Percentiles rank a stretch among this genome's conserved stretches.
phyloP scores from a whole-genome alignment of 73 alveolate species.

The Paramecium octaurelia region DNA sequence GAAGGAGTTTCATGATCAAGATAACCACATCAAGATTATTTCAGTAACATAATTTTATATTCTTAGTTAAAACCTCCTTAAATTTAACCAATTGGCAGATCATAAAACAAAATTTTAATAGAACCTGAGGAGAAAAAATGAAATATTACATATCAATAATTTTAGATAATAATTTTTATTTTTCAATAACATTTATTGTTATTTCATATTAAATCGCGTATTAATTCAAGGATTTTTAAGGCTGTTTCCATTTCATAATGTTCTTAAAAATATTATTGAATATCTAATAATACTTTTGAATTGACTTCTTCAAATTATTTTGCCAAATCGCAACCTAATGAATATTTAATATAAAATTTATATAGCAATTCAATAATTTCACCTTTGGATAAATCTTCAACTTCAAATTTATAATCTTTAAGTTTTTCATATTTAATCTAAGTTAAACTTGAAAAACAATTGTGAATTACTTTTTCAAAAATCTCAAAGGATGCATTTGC shows the following conservation, averaged over 20 bases:
- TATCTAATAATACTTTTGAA: background rate
- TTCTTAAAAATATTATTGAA: background rate
- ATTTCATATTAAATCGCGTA: background rate
- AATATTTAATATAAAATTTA: background rate
- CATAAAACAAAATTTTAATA: background rate
- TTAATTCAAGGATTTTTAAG: background rate
- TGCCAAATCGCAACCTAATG: background rate
- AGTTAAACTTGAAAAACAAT: background rate
- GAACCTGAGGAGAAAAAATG: slow-evolving; percentile 1
- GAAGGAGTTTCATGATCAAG: slow-evolving; percentile 59
- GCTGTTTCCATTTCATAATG: background rate
- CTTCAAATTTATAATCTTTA: background rate
- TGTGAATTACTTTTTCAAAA: background rate
- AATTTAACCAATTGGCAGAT: background rate
- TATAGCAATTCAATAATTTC: background rate
- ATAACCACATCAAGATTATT: background rate
- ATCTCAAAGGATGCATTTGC: background rate
- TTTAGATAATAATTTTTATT: background rate
- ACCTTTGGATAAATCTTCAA: background rate
- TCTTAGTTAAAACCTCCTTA: background rate
- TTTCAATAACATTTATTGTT: background rate
- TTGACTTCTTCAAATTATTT: background rate
- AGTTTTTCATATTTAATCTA: background rate
- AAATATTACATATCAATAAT: background rate
- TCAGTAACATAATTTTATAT: background rate